Percentiles rank a stretch among this genome's conserved stretches.
phyloP scores from a whole-genome alignment of 2,329 filamentous ascomycete genomes.

The Cladorrhinum sp. region DNA sequence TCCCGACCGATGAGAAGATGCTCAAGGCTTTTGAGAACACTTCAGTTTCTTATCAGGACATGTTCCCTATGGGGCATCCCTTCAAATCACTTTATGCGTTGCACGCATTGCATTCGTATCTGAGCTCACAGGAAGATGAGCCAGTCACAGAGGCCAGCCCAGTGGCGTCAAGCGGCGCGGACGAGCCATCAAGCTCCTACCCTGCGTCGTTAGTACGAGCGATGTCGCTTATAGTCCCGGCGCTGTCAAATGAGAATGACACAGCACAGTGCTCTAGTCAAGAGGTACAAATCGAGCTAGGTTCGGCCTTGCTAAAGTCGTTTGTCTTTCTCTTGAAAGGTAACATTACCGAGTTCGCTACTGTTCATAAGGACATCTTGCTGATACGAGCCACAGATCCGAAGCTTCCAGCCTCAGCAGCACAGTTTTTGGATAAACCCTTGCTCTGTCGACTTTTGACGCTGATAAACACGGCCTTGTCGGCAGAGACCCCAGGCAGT shows the following conservation, averaged over 20 bases:
- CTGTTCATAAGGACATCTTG: constrained; percentile 21
- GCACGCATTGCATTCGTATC: constrained; percentile 62
- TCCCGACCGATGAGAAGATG: constrained; percentile 65
- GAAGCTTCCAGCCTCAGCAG: constrained; percentile 18
- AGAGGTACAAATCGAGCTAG: constrained; percentile 48
- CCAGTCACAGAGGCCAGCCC: background rate
- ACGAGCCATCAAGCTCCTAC: constrained; percentile 28
- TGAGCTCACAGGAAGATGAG: constrained; percentile 38
- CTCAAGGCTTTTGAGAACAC: constrained; percentile 56
- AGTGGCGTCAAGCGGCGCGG: background rate
- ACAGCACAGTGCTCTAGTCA: constrained; percentile 43
- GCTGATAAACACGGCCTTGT: constrained; percentile 28
- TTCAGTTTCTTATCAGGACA: constrained; percentile 50
- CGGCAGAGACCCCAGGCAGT: constrained; percentile 26
- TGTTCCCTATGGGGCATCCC: constrained; percentile 67
- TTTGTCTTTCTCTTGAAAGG: constrained; percentile 55
- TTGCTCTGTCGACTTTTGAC: constrained; percentile 34
- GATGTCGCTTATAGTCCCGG: constrained; percentile 55
- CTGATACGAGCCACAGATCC: constrained; percentile 25
- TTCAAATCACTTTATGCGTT: constrained; percentile 74
- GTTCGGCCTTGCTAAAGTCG: constrained; percentile 54
- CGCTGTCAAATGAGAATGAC: constrained; percentile 57
- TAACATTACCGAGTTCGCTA: constrained; percentile 28
- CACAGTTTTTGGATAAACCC: constrained; percentile 26
- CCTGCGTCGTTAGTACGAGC: constrained; percentile 37